Evolutionary conservation across 2,329 filamentous ascomycete species (phyloP).

Genomic region (Colletotrichum horii): DNA sequence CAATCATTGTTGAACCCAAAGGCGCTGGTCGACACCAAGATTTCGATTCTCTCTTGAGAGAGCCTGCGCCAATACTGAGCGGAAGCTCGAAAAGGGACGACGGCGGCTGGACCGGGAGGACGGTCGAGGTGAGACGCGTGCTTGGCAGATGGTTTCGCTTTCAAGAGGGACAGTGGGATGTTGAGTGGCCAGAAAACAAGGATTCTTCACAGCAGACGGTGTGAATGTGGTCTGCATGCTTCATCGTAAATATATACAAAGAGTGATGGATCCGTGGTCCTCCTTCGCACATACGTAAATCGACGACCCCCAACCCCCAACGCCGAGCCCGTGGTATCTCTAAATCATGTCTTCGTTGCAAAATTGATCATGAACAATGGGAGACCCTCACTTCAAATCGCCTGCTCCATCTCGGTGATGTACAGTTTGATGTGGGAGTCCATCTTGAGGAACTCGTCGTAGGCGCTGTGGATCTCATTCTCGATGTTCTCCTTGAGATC

Average conservation of each 20-base stretch:
- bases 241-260: not conserved
- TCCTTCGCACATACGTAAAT: not conserved
- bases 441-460: constrained; percentile 97
- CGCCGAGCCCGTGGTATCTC: constrained; percentile 46
- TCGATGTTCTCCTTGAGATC: constrained; percentile 98
- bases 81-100: constrained; percentile 58
- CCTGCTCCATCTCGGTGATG: constrained; percentile 98
- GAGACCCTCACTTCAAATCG: constrained; percentile 48
- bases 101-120: constrained; percentile 61
- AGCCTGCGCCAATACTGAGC: constrained; percentile 67
- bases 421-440: constrained; percentile 97
- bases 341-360: constrained; percentile 18
- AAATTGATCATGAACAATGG: not conserved
- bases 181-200: not conserved
- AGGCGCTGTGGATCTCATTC: constrained; percentile 85
- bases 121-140: constrained; percentile 61
- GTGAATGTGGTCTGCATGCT: not conserved
- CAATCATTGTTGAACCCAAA: constrained; percentile 54
- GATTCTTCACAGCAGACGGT: not conserved
- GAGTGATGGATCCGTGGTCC: not conserved
- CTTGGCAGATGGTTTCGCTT: constrained; percentile 72
- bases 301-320: constrained; percentile 32
- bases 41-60: constrained; percentile 47
- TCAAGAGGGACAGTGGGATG: constrained; percentile 39
- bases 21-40: constrained; percentile 29